phyloP scores from a whole-genome alignment of 257 asterid species.

The Solanum virginianum region DNA sequence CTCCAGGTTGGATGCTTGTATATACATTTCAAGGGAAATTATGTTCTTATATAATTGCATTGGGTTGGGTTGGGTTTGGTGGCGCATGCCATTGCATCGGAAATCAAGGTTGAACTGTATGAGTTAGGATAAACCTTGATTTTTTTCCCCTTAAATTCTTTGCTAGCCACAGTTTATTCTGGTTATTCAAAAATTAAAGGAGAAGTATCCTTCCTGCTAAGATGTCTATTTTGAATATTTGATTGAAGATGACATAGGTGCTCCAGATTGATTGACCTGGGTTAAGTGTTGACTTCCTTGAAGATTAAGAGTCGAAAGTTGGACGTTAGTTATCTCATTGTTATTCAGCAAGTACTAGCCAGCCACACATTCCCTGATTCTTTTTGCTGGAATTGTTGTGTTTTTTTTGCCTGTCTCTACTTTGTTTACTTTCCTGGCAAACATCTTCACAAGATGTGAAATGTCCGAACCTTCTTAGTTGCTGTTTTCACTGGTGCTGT shows the following conservation, averaged over 20 bases:
- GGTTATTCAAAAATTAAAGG: neutral
- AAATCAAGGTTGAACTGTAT: neutral
- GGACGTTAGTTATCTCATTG: neutral
- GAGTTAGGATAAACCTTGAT: neutral
- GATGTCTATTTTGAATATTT: neutral
- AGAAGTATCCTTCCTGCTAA: neutral
- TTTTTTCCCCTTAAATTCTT: neutral
- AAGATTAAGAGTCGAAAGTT: neutral
- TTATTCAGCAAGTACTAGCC: neutral
- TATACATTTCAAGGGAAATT: neutral
- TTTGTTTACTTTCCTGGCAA: neutral
- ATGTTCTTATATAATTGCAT: neutral
- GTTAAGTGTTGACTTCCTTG: neutral
- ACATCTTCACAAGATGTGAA: neutral
- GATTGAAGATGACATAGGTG: neutral
- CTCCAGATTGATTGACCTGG: neutral
- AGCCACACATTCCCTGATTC: neutral
- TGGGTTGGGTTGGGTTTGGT: neutral
- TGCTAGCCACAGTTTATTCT: neutral
- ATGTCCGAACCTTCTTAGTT: neutral
- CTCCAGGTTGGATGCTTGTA: constrained; percentile 27
- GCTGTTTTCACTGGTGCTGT: neutral
- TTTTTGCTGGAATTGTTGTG: neutral
- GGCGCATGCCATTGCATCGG: neutral
- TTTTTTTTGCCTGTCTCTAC: neutral